A percentile compares a stretch with the other conserved stretches of the same genome.
Conservation (phyloP, 345 rosid genomes). For the Trapa incisa region DNA sequence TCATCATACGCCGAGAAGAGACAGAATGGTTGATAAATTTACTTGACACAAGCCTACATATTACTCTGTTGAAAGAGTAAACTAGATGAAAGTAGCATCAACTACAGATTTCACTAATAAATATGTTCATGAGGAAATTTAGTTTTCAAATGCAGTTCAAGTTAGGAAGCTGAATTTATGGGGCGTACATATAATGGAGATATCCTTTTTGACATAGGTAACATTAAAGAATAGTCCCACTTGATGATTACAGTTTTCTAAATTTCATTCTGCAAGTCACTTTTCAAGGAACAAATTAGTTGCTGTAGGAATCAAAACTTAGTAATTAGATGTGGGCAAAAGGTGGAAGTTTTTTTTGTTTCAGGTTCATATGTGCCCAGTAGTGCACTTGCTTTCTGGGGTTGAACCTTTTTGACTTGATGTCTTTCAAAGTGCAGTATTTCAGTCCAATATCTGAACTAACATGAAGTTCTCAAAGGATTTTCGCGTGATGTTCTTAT, state of each 20-base stretch:
- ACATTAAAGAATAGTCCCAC: not conserved
- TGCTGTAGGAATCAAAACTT: not conserved
- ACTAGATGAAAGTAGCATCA: not conserved
- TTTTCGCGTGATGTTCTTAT: not conserved
- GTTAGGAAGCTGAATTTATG: not conserved
- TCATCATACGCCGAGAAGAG: slow-evolving; percentile 77
- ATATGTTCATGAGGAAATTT: not conserved
- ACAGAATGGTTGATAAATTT: slow-evolving; percentile 56
- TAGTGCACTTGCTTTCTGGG: not conserved
- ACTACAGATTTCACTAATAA: not conserved
- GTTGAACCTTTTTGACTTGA: not conserved
- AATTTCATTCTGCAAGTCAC: not conserved
- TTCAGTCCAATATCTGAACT: too few relatives aligned
- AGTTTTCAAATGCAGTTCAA: not conserved
- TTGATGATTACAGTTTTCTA: not conserved
- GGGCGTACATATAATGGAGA: not conserved
- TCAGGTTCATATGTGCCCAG: too few relatives aligned
- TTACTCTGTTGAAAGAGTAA: not conserved
- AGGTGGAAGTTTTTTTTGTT: not conserved
- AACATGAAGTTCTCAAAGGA: not conserved
- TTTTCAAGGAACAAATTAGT: not conserved
- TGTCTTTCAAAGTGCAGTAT: too few relatives aligned
- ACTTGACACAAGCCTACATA: not conserved
- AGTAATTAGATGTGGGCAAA: too few relatives aligned
- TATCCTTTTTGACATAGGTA: not conserved